Conservation (phyloP, 225 moss, liverwort and hornwort genomes). For the Pseudoscleropodium purum region DNA sequence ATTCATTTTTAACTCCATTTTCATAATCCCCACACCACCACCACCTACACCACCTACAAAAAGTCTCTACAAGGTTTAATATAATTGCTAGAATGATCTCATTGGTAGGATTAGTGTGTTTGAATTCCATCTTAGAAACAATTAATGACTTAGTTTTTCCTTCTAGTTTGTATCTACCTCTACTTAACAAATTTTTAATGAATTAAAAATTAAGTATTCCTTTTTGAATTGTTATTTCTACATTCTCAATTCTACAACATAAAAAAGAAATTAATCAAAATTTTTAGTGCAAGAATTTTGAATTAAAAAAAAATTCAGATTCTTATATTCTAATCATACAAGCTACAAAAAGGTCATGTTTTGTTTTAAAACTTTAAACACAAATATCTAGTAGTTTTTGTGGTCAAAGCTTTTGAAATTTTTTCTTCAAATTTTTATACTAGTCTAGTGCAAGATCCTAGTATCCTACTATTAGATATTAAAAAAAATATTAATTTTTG, state of each 20-base stretch:
- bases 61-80: neutral
- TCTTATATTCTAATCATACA: neutral
- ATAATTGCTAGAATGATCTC: neutral
- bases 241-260: too few species aligned
- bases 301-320: too few species aligned
- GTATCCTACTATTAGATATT: neutral
- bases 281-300: too few species aligned
- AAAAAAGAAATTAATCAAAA: too few species aligned
- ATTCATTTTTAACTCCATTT: rapidly evolving
- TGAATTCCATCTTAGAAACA: neutral
- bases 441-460: neutral
- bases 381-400: neutral
- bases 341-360: neutral
- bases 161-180: neutral
- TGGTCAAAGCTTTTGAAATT: neutral
- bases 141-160: neutral
- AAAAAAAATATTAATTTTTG: too few species aligned
- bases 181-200: neutral
- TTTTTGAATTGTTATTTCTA: too few species aligned
- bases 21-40: neutral
- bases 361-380: neutral
- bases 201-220: neutral
- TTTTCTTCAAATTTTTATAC: neutral
- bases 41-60: too few species aligned
- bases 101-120: rapidly evolving